Conservation (phyloP, 495 filamentous ascomycete genomes). For the Penicillium ochrochloron region DNA sequence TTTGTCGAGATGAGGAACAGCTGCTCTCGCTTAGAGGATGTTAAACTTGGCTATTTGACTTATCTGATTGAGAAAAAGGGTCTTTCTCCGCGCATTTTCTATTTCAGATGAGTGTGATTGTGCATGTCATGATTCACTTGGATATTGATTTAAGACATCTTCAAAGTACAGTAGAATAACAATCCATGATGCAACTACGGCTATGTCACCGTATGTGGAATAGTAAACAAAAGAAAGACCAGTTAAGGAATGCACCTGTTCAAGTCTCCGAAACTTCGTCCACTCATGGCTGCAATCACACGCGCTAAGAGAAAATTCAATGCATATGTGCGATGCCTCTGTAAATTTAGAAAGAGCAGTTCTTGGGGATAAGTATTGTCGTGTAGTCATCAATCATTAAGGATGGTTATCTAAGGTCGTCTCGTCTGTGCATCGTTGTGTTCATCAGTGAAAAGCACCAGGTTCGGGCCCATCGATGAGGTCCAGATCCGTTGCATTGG, state of each 20-base stretch:
- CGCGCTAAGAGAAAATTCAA: background rate
- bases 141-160: background rate
- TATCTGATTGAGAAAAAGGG: no score
- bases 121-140: background rate
- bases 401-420: background rate
- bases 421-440: background rate
- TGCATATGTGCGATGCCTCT: slow-evolving; percentile 2
- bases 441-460: slow-evolving; percentile 14
- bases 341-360: slow-evolving; percentile 1
- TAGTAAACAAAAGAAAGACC: background rate
- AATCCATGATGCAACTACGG: background rate
- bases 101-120: background rate
- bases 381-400: slow-evolving; percentile 26
- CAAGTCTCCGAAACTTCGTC: background rate
- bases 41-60: no score
- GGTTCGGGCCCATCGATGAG: slow-evolving; percentile 28
- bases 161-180: background rate
- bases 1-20: no score
- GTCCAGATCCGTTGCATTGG: slow-evolving; percentile 31
- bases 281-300: background rate
- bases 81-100: no score
- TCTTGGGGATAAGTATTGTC: slow-evolving; percentile 14
- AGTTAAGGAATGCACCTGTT: background rate
- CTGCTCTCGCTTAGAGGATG: no score
- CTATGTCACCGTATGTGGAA: background rate